Percentiles rank a stretch among this genome's conserved stretches.
phyloP scores from a whole-genome alignment of 805 yeast genomes.

The Ogataea thermomethanolica region DNA sequence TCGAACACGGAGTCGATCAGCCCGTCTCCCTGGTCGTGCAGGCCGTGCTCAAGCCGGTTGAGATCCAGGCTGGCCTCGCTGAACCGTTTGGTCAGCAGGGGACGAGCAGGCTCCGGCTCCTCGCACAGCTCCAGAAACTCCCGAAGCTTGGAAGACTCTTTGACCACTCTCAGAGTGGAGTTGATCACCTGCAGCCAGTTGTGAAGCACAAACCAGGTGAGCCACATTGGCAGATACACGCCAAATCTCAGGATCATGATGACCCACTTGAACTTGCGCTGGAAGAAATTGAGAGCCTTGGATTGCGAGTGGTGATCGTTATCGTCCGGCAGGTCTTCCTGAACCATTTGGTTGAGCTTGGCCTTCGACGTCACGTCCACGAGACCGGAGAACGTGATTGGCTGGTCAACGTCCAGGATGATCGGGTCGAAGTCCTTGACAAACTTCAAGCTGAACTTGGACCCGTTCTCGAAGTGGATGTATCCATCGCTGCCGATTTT shows the following conservation, averaged over 20 bases:
- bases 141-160: slow-evolving; percentile 27
- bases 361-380: slow-evolving; percentile 14
- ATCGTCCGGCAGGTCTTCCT: slow-evolving; percentile 21
- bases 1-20: slow-evolving; percentile 62
- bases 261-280: slow-evolving; percentile 45
- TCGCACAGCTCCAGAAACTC: slow-evolving; percentile 21
- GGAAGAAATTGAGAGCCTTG: slow-evolving; percentile 13
- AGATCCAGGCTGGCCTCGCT: slow-evolving; percentile 26
- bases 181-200: slow-evolving; percentile 38
- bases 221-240: slow-evolving; percentile 62
- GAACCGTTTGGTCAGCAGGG: slow-evolving; percentile 23
- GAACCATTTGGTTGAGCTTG: slow-evolving; percentile 18
- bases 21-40: slow-evolving; percentile 60
- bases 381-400: slow-evolving; percentile 34
- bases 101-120: slow-evolving; percentile 14
- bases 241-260: slow-evolving; percentile 42
- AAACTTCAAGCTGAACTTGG: slow-evolving; percentile 40
- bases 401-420: slow-evolving; percentile 49
- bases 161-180: slow-evolving; percentile 29
- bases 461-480: slow-evolving; percentile 37
- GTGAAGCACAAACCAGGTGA: slow-evolving; percentile 49
- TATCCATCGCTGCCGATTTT: slow-evolving; percentile 42
- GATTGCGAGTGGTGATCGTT: slow-evolving; percentile 7
- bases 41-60: slow-evolving; percentile 37
- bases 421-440: slow-evolving; percentile 53